Evolutionary conservation across 2,329 filamentous ascomycete genomes (phyloP).

Genomic region (Sporothrix curviconia): DNA sequence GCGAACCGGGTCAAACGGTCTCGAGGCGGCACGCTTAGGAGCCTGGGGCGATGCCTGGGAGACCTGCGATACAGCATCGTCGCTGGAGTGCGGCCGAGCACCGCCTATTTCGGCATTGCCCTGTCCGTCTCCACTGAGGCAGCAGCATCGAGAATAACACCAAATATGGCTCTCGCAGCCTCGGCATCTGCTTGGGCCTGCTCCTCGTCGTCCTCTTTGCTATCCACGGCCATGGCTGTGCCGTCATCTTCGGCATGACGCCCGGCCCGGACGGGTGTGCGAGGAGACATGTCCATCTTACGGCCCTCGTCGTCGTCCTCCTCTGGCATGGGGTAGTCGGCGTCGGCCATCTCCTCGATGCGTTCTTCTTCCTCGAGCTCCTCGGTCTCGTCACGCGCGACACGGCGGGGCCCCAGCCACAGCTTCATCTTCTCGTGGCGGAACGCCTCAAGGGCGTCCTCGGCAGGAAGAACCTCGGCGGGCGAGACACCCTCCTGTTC

Average conservation of each 20-base stretch:
- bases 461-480: slow-evolving; percentile 18
- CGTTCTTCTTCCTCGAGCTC: slow-evolving; percentile 13
- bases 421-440: slow-evolving; percentile 16
- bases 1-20: slow-evolving; percentile 39
- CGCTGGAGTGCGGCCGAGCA: neutral
- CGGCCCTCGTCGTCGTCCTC: slow-evolving; percentile 21
- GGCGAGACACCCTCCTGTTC: slow-evolving; percentile 22
- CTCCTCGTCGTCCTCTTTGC: neutral
- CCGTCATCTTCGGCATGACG: neutral
- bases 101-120: neutral
- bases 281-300: slow-evolving; percentile 6
- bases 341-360: slow-evolving; percentile 11
- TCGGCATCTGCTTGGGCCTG: slow-evolving; percentile 17
- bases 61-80: neutral
- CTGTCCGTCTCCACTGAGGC: neutral
- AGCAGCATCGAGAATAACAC: neutral
- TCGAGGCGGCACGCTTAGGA: slow-evolving; percentile 23
- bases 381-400: slow-evolving; percentile 15
- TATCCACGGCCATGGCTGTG: neutral
- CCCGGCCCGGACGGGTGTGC: neutral
- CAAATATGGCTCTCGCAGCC: neutral
- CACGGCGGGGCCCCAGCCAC: slow-evolving; percentile 16
- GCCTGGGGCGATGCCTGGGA: neutral
- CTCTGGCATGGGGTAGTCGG: slow-evolving; percentile 6
- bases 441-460: slow-evolving; percentile 16